Evolutionary conservation across 192 early-diverging fungal genomes (phyloP).

Genomic region (Backusella macrospora): DNA sequence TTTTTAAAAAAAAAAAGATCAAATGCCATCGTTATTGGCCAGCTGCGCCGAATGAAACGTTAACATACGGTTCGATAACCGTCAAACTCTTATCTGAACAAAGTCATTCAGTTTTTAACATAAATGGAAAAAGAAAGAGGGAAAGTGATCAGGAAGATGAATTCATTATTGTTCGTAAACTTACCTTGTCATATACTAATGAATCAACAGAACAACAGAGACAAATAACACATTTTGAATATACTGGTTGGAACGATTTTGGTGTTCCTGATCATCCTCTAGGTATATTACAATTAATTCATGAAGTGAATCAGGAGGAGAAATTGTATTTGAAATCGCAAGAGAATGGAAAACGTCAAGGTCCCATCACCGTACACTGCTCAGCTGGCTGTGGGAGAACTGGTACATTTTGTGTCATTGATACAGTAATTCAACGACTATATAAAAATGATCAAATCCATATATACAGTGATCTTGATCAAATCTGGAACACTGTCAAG

Average conservation of each 20-base stretch:
- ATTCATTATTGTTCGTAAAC: conserved; percentile 39
- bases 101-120: not conserved
- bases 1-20: conserved; percentile 5
- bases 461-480: conserved; percentile 45
- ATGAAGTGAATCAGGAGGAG: conserved; percentile 34
- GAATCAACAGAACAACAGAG: not conserved
- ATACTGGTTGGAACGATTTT: conserved; percentile 70
- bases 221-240: conserved; percentile 59
- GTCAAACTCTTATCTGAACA: conserved; percentile 48
- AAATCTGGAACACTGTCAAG: conserved; percentile 62
- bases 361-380: conserved; percentile 56
- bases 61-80: conserved; percentile 47
- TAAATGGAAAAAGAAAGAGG: conserved; percentile 3
- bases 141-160: not conserved
- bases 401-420: conserved; percentile 57
- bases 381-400: conserved; percentile 61
- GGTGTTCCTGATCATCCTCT: conserved; percentile 57
- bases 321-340: no score
- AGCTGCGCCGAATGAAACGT: conserved; percentile 18
- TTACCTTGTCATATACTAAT: conserved; percentile 23
- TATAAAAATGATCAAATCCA: conserved; percentile 14
- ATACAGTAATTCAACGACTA: conserved; percentile 40
- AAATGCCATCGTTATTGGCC: conserved; percentile 88
- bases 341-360: not conserved
- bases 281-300: conserved; percentile 50